Percentiles rank a stretch among this genome's conserved stretches.
These are phyloP conservation scores for Colletotrichum chlorophyti DNA, from an alignment of 2,329 filamentous ascomycete species.

Conservation along the genomic window DNA sequence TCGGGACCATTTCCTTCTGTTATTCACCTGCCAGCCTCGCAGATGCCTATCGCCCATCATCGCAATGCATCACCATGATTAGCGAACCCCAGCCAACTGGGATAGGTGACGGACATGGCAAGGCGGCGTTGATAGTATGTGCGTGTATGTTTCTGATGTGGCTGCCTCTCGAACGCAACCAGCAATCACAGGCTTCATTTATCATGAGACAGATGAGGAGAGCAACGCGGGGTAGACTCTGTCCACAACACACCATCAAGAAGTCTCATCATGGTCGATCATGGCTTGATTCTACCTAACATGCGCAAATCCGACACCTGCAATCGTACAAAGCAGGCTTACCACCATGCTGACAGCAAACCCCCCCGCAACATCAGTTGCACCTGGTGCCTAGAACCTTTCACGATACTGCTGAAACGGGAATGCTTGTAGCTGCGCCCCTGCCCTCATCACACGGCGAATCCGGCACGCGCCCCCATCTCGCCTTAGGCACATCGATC, in stretches of 20 bases:
- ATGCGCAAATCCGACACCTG: constrained; percentile 7
- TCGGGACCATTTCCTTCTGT: background rate
- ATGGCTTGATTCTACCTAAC: constrained; percentile 1
- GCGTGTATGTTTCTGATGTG: too few species aligned
- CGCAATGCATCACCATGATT: background rate
- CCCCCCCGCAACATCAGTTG: background rate
- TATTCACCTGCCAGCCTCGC: background rate
- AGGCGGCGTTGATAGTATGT: background rate
- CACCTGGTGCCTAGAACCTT: constrained; percentile 12
- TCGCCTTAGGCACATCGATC: background rate
- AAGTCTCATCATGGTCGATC: constrained; percentile 1
- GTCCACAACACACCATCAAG: background rate
- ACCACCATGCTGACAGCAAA: background rate
- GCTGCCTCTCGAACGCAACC: background rate
- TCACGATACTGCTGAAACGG: constrained; percentile 2
- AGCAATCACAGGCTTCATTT: background rate
- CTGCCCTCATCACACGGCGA: constrained; percentile 1
- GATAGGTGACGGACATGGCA: background rate
- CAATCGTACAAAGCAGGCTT: background rate
- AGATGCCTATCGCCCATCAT: background rate
- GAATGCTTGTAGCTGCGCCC: background rate
- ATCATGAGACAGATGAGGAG: constrained; percentile 10
- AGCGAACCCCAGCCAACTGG: constrained; percentile 1
- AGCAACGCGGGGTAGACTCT: background rate
- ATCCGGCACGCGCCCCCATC: background rate